Evolutionary conservation across 805 yeast genomes (phyloP), one percentile per base, ranked within the genome.

Genomic region (Candida nonsorbophila): DNA sequence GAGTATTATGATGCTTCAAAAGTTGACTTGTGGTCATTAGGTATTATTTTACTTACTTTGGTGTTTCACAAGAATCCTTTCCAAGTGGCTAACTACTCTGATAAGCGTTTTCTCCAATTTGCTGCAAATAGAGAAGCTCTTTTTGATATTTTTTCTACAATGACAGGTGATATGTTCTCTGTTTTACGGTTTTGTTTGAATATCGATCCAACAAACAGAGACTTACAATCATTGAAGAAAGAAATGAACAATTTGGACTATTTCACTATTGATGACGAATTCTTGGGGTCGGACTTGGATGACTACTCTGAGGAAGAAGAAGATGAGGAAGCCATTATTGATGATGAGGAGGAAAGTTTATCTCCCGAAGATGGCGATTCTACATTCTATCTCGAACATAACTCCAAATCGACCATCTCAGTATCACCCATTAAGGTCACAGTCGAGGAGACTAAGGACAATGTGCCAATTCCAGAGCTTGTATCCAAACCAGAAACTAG

Each of bases 11-110:
- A 81, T 44, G 85, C 95, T 6, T 76, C 79, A 13, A 80, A 83
- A 53, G 80, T 83, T 28, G 96, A 87, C 57, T 65, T 87, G 27
- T 87, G 97, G 97, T 79, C 95, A 1, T 58, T 84, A 36, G 97
- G 95, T 16, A 77, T 87, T 34, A 84, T 86, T 25, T 64, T 87
- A 34, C 61, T 87, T 45, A 87, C 90, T 42, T 67, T 84, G 32
- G 82, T 87, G n/a, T 87, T 87, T 61, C 92, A 83, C 29, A 80
- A 85, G 47, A 82, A 83, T 51, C 96, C 96, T 3, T 87, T 87
- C 55, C 75, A 73, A 40, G 79, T 79, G 10, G 95, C 95, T 4
- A 76, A 79, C 42, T 77, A 79, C 45, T 67, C 79, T 10, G 97
- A 87, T 58, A 84, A 83, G 48, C 62, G 88, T 28, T 88, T 87